Percentiles rank a stretch among this genome's conserved stretches.
These are phyloP conservation scores for Periconia sp. DNA, from an alignment of 2,329 filamentous ascomycete genomes.

Conservation along the genomic window DNA sequence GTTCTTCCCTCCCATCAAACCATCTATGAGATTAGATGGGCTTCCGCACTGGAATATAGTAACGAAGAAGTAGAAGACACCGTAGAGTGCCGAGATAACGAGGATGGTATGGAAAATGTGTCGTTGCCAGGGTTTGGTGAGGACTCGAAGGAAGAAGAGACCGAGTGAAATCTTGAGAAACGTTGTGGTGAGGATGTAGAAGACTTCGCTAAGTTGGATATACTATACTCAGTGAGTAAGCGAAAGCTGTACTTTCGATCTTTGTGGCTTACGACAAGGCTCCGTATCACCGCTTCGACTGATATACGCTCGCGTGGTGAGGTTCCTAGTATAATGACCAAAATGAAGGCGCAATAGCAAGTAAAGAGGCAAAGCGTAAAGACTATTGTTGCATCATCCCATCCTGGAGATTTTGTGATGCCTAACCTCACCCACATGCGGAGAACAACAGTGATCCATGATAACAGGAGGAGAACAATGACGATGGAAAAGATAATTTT, in stretches of 20 bases:
- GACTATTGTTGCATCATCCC: slow-evolving; percentile 42
- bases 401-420: slow-evolving; percentile 41
- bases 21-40: slow-evolving; percentile 31
- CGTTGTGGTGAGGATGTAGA: slow-evolving; percentile 59
- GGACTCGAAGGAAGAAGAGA: slow-evolving; percentile 43
- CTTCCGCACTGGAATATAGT: slow-evolving; percentile 39
- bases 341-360: slow-evolving; percentile 32
- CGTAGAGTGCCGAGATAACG: slow-evolving; percentile 28
- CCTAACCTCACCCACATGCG: slow-evolving; percentile 40
- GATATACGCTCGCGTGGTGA: background rate
- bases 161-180: slow-evolving; percentile 52
- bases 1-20: slow-evolving; percentile 18
- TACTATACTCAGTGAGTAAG: slow-evolving; percentile 23
- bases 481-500: slow-evolving; percentile 23
- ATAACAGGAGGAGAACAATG: slow-evolving; percentile 33
- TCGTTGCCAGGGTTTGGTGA: slow-evolving; percentile 40
- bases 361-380: slow-evolving; percentile 37
- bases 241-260: no score
- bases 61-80: slow-evolving; percentile 36
- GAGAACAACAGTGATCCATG: slow-evolving; percentile 36
- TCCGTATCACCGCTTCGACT: slow-evolving; percentile 17
- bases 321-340: slow-evolving; percentile 24
- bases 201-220: slow-evolving; percentile 51
- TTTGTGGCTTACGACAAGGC: slow-evolving; percentile 29
- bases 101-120: slow-evolving; percentile 31